Evolutionary conservation across 176 grass and related monocot genomes (phyloP).

Genomic region (Musa troglodytarum): DNA sequence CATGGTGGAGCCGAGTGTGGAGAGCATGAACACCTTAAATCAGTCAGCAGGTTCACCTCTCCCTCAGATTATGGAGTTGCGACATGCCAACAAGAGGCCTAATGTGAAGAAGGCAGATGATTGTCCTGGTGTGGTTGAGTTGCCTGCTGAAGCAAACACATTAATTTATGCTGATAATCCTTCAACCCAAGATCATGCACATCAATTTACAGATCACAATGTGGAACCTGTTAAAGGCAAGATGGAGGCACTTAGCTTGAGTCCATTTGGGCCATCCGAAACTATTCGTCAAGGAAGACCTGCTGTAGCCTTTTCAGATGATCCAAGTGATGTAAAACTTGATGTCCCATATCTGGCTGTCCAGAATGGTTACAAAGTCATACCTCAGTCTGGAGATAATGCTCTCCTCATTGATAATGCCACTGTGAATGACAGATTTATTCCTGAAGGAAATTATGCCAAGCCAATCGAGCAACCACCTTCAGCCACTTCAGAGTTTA

Average conservation of each 20-base stretch:
- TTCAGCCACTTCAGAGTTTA: no score
- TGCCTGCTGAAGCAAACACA: no score
- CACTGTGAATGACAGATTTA: conserved; percentile 25
- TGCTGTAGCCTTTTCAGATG: conserved; percentile 17
- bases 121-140: no score
- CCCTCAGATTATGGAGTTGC: no score
- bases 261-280: conserved; percentile 31
- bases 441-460: conserved; percentile 37
- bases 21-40: no score
- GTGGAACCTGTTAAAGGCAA: conserved; percentile 38
- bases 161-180: no score
- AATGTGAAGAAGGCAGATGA: no score
- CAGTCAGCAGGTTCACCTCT: no score
- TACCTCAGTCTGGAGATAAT: conserved; percentile 50
- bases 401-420: conserved; percentile 40
- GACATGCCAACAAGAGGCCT: no score
- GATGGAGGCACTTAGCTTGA: conserved; percentile 56
- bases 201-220: conserved; percentile 40
- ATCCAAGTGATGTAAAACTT: conserved; percentile 17
- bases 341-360: conserved; percentile 31
- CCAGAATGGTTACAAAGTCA: conserved; percentile 20
- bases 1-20: neutral
- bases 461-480: conserved; percentile 27
- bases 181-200: conserved; percentile 34
- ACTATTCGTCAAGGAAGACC: no score